Conservation (phyloP, 208 protist species). For the Acanthamoeba sp. region DNA sequence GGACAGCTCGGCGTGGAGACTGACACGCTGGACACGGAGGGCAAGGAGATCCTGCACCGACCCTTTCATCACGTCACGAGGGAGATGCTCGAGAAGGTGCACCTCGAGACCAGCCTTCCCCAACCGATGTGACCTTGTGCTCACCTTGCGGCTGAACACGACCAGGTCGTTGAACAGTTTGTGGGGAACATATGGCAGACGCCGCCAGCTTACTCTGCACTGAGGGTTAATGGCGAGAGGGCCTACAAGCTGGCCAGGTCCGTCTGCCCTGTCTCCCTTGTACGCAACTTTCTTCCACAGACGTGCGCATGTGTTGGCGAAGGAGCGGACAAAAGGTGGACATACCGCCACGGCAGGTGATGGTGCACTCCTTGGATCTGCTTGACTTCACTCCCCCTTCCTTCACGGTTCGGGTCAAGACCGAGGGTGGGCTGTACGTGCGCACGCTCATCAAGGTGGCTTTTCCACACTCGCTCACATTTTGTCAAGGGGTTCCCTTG, state of each 20-base stretch:
- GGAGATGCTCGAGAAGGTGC: neutral
- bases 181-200: slow-evolving; percentile 25
- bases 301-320: too few species aligned
- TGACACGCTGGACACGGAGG: slow-evolving; percentile 8
- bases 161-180: neutral
- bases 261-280: too few species aligned
- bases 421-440: neutral
- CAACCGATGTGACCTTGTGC: neutral
- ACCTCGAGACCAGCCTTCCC: neutral
- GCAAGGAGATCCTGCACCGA: neutral
- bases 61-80: neutral
- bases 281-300: too few species aligned
- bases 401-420: neutral
- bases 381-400: neutral
- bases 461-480: too few species aligned
- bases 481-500: too few species aligned
- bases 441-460: neutral
- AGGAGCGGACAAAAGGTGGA: neutral
- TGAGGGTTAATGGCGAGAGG: slow-evolving; percentile 7
- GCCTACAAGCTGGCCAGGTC: slow-evolving; percentile 14
- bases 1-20: slow-evolving; percentile 3
- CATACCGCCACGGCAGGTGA: neutral
- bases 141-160: neutral
- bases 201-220: neutral
- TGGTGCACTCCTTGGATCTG: neutral